Base-by-base conservation (phyloP, 768 basidiomycete genomes). In the Boletus vinaceobasis region DNA sequence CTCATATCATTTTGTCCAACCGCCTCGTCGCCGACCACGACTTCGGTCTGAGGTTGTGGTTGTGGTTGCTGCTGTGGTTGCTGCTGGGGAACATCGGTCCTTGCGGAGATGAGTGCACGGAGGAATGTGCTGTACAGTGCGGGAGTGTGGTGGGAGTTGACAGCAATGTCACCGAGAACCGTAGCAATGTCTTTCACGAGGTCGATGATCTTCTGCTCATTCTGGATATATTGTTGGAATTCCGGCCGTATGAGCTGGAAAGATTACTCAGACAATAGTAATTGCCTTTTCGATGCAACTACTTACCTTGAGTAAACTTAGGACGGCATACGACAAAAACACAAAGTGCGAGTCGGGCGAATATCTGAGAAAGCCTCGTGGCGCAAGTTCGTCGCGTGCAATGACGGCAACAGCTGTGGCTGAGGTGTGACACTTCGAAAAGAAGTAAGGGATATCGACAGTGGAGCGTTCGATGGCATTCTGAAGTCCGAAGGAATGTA, bases 401-500 rank as follows among this genome's bases (percentile, higher is more conserved):
- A 93, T 73, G 33, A 74, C 74, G 15, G 88, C 87, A 65, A 88
- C 86, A 7, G 83, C 75, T 27, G 81, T 84, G 3, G 91, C 91
- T 9, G 83, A 79, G 4, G 81, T 77, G 68, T 93, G 85, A 56
- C 87, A 88, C 33, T 89, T 82, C 14, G 84, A 81, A 65, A 93
- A 93, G 74, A 93, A 93, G 72, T 93, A 86, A 0, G 85, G 85
- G 39, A 90, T 85, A 65, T 93, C 84, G 40, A 88, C 71, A 1
- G 80, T 72, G 4, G 82, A 78, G 19, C 82, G 80, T 71, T 96
- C 95, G 52, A 98, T 74, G n/a, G 96, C 93, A 65, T 96, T 90
- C 70, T 99, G 95, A 40, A 99, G 79, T 11, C 96, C 96, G 62
- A 99, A 99, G 1, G 95, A 96, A 67, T 97, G 94, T 54, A 98